Evolutionary conservation across 177 flowering plant species (phyloP).

Genomic region (Vitis hybrid): DNA sequence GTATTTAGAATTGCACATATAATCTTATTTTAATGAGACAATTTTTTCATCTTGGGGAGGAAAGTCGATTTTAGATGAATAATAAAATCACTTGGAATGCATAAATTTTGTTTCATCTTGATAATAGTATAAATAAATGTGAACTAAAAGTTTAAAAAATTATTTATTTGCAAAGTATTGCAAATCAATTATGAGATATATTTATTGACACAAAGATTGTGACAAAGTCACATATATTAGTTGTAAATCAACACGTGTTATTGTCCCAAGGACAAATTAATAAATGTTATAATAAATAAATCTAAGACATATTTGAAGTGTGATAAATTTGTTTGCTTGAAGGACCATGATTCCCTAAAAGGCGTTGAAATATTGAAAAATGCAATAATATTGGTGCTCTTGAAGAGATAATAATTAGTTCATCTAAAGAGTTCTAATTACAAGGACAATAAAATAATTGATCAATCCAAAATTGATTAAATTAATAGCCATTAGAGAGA

Average conservation of each 20-base stretch:
- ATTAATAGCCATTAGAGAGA: background rate
- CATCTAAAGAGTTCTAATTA: background rate
- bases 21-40: background rate
- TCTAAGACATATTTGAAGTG: no score
- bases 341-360: no score
- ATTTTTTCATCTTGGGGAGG: background rate
- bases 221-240: no score
- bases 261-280: background rate
- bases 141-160: no score
- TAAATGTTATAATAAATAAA: no score
- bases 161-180: no score
- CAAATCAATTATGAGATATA: background rate
- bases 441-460: background rate
- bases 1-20: background rate
- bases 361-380: no score
- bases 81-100: background rate
- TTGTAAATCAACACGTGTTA: background rate
- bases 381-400: no score
- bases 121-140: no score
- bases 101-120: background rate
- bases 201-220: background rate
- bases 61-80: background rate
- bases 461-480: no score
- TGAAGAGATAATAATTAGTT: no score
- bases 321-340: no score